Percentiles rank a stretch among this genome's conserved stretches.
Evolutionary conservation across 768 basidiomycete species (phyloP).

Genomic region (Suillus luteus): DNA sequence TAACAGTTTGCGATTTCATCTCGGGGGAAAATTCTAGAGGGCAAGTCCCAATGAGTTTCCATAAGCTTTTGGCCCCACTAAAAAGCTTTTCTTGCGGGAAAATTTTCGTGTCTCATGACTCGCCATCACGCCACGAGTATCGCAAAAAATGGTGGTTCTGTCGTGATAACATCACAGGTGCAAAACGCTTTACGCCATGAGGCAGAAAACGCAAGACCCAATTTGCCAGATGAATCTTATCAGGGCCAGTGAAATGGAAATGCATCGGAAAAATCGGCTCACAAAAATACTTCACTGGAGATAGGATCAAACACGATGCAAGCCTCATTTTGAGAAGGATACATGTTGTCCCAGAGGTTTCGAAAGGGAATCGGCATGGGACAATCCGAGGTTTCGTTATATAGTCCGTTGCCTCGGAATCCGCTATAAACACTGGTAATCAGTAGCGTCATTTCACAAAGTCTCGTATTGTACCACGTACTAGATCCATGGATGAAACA

Average conservation of each 20-base stretch:
- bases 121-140: conserved; percentile 14
- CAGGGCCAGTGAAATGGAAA: conserved; percentile 12
- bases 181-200: conserved; percentile 48
- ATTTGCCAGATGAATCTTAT: conserved; percentile 15
- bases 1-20: conserved; percentile 27
- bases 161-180: conserved; percentile 18
- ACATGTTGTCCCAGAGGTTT: conserved; percentile 13
- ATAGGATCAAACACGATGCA: conserved; percentile 32
- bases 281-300: conserved; percentile 9
- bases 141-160: conserved; percentile 19
- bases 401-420: conserved; percentile 16
- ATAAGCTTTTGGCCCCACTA: conserved; percentile 11
- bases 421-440: conserved; percentile 20
- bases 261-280: conserved; percentile 12
- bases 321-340: conserved; percentile 24
- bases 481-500: conserved; percentile 29
- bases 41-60: conserved; percentile 8
- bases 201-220: conserved; percentile 29
- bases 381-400: conserved; percentile 14
- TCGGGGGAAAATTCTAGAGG: conserved; percentile 10
- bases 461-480: conserved; percentile 19
- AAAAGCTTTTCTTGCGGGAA: conserved; percentile 33
- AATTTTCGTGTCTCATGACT: conserved; percentile 23
- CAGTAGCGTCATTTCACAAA: background rate
- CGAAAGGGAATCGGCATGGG: conserved; percentile 13